These are phyloP conservation scores for Leavenworthia alabamica DNA, from an alignment of 345 rosid species.

Conservation along the genomic window DNA sequence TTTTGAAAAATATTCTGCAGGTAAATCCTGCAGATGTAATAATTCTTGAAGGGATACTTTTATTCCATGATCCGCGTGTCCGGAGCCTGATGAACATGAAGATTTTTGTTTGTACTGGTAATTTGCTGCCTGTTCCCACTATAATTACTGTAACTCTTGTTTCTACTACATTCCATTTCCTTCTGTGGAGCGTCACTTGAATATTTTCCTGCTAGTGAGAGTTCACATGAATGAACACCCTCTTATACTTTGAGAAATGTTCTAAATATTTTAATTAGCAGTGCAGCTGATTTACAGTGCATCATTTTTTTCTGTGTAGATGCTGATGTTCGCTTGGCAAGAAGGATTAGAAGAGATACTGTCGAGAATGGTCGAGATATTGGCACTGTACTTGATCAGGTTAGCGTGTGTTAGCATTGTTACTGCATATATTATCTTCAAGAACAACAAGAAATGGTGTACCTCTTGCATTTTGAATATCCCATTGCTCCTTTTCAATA, in stretches of 20 bases:
- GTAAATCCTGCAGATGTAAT: constrained; percentile 94
- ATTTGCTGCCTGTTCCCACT: neutral
- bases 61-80: constrained; percentile 84
- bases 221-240: constrained; percentile 1
- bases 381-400: constrained; percentile 91
- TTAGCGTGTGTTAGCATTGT: constrained; percentile 24
- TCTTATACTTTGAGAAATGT: neutral
- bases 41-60: constrained; percentile 88
- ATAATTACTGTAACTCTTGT: constrained; percentile 14
- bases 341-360: constrained; percentile 94
- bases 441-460: no score
- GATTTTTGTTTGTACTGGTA: constrained; percentile 97
- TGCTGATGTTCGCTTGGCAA: constrained; percentile 97
- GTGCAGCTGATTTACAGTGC: neutral
- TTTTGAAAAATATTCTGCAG: constrained; percentile 36
- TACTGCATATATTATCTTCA: constrained; percentile 1
- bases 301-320: constrained; percentile 67
- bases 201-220: neutral
- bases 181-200: neutral
- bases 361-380: constrained; percentile 85
- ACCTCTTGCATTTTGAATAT: neutral
- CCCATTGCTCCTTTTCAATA: no score
- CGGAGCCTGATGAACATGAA: constrained; percentile 95
- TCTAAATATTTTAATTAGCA: neutral
- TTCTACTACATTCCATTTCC: neutral